A percentile compares a stretch with the other conserved stretches of the same genome.
These are phyloP conservation scores for Castanea mollissima DNA, from an alignment of 306 rosid genomes.

Conservation along the genomic window DNA sequence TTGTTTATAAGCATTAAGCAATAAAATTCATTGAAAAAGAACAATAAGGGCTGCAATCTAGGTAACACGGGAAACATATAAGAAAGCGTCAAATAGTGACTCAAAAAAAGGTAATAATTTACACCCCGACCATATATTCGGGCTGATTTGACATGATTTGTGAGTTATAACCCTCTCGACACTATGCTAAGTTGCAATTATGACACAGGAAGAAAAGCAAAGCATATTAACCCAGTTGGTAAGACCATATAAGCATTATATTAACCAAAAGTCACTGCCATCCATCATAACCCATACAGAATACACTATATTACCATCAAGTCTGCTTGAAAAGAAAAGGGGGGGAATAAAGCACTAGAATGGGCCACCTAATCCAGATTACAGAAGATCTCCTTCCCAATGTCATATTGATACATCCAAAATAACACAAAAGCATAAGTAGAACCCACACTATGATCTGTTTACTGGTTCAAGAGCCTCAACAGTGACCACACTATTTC, in stretches of 20 bases:
- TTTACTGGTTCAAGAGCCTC: slow-evolving; percentile 98
- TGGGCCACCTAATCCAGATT: slow-evolving; percentile 21
- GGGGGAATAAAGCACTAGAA: background rate
- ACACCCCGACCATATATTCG: background rate
- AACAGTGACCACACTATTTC: slow-evolving; percentile 96
- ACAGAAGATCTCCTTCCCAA: slow-evolving; percentile 20
- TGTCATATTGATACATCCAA: slow-evolving; percentile 9
- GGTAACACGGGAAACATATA: too few relatives aligned
- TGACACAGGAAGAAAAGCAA: background rate
- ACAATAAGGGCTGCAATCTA: too few relatives aligned
- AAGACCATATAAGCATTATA: slow-evolving; percentile 1
- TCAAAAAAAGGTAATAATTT: background rate
- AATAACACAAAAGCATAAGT: slow-evolving; percentile 6
- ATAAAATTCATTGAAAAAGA: too few relatives aligned
- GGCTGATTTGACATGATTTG: background rate
- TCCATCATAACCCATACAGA: background rate
- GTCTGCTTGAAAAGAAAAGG: background rate
- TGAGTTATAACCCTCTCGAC: background rate
- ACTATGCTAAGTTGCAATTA: background rate
- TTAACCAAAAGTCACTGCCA: slow-evolving; percentile 1
- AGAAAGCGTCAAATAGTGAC: too few relatives aligned
- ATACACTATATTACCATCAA: slow-evolving; percentile 1
- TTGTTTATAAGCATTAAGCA: too few relatives aligned
- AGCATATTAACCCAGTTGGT: background rate
- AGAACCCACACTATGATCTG: slow-evolving; percentile 36